These are phyloP conservation scores for Spathaspora girioi DNA, from an alignment of 805 yeast genomes.

Conservation along the genomic window DNA sequence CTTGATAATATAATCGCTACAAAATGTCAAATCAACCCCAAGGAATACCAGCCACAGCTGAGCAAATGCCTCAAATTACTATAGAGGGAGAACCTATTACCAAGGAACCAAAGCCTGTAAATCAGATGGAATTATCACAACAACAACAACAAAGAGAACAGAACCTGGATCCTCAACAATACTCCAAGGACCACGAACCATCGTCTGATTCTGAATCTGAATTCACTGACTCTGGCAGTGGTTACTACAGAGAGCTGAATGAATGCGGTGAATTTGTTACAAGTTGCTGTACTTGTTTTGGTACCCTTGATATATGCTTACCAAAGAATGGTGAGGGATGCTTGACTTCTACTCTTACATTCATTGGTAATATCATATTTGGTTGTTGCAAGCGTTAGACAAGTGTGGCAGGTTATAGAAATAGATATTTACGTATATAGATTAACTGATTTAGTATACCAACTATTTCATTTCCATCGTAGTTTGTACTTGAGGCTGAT, in stretches of 20 bases:
- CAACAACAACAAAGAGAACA: conserved; percentile 2
- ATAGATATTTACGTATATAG: not conserved
- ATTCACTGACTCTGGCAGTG: conserved; percentile 20
- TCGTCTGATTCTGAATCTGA: conserved; percentile 5
- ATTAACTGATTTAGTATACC: not conserved
- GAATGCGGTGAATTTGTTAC: conserved; percentile 42
- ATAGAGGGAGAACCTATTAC: not conserved
- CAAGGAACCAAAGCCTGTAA: conserved; percentile 2
- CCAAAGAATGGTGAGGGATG: conserved; percentile 42
- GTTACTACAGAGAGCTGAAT: conserved; percentile 33
- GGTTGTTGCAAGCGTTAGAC: conserved; percentile 20
- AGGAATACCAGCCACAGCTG: not conserved
- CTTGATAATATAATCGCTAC: not conserved
- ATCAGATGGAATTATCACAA: conserved; percentile 1
- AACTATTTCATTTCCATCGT: not conserved
- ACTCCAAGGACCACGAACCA: not conserved
- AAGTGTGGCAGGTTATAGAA: not conserved
- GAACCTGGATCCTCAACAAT: not conserved
- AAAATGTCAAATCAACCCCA: not conserved
- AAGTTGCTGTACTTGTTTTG: conserved; percentile 36
- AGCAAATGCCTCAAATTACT: not conserved
- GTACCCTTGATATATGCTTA: conserved; percentile 37
- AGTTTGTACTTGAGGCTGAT: not conserved
- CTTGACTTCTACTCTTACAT: conserved; percentile 29
- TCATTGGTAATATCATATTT: conserved; percentile 34